A percentile compares a stretch with the other conserved stretches of the same genome.
These are phyloP conservation scores for Gleditsia sinensis DNA, from an alignment of 306 rosid species.

Conservation along the genomic window DNA sequence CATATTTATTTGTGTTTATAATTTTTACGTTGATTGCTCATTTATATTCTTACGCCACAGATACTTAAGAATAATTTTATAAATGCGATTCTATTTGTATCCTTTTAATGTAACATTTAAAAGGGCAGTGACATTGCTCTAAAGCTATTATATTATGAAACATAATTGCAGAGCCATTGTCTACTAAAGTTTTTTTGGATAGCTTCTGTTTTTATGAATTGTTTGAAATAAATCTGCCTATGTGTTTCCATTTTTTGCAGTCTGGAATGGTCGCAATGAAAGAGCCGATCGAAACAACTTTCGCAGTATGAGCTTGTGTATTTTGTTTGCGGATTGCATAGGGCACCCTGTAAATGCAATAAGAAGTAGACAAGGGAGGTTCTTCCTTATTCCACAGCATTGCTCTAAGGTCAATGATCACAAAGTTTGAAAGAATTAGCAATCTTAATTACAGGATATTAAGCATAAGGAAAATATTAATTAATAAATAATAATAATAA, in stretches of 20 bases:
- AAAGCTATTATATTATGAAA: slow-evolving; percentile 4
- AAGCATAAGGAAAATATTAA: no score
- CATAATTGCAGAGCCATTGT: fast-evolving
- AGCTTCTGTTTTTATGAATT: background rate
- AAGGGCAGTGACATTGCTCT: background rate
- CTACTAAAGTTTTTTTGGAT: background rate
- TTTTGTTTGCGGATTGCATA: background rate
- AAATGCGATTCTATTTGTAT: no score
- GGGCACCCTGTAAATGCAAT: no score
- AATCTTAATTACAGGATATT: background rate
- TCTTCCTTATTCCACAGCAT: background rate
- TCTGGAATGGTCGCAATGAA: background rate
- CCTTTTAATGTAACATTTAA: background rate
- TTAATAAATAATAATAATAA: no score
- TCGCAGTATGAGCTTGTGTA: background rate
- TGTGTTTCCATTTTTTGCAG: background rate
- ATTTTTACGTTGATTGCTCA: no score
- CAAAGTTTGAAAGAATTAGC: background rate
- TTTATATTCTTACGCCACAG: no score
- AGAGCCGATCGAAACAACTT: background rate
- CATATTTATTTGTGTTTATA: no score
- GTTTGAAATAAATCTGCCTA: background rate
- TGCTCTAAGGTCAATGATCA: background rate
- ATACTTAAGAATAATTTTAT: no score
- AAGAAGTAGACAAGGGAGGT: background rate